Percentiles rank a stretch among this genome's conserved stretches.
These are phyloP conservation scores for Trichoderma citrinoviride DNA, from an alignment of 2,329 filamentous ascomycete species.

Conservation along the genomic window DNA sequence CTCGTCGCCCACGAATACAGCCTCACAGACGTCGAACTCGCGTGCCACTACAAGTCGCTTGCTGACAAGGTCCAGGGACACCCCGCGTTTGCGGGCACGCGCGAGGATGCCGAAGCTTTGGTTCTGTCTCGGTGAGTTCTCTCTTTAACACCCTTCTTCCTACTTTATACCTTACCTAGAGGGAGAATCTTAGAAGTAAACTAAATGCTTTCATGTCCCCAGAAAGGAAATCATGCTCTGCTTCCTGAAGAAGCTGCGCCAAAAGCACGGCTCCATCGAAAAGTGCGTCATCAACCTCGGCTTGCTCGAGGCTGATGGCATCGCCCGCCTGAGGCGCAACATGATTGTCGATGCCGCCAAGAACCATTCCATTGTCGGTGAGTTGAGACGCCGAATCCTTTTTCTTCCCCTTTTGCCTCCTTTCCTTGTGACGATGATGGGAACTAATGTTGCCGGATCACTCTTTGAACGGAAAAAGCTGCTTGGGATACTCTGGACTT, in stretches of 20 bases:
- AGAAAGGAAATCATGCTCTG: slow-evolving; percentile 1
- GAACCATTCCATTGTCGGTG: not conserved
- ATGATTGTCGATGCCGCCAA: slow-evolving; percentile 1
- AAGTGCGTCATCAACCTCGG: not conserved
- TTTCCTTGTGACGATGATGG: not conserved
- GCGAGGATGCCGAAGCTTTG: not conserved
- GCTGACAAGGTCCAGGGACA: not conserved
- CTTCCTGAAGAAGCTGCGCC: not conserved
- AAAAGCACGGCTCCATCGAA: not conserved
- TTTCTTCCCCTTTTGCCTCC: not conserved
- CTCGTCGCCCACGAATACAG: slow-evolving; percentile 64
- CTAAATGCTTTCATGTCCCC: not conserved
- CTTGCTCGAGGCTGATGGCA: not conserved
- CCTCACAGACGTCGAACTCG: slow-evolving; percentile 62
- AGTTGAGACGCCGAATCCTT: not conserved
- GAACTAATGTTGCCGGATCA: not conserved
- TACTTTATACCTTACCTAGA: not conserved
- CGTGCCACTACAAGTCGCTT: slow-evolving; percentile 22
- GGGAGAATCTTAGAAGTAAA: not conserved
- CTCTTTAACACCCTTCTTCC: not conserved
- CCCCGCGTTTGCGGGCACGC: not conserved
- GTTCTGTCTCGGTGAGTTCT: not conserved
- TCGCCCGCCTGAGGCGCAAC: not conserved
- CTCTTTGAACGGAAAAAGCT: not conserved
- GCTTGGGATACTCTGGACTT: not conserved